Percentiles rank a stretch among this genome's conserved stretches.
These are phyloP conservation scores for Phytophthora foliorum DNA, from an alignment of 352 stramenopile genomes.

Conservation along the genomic window DNA sequence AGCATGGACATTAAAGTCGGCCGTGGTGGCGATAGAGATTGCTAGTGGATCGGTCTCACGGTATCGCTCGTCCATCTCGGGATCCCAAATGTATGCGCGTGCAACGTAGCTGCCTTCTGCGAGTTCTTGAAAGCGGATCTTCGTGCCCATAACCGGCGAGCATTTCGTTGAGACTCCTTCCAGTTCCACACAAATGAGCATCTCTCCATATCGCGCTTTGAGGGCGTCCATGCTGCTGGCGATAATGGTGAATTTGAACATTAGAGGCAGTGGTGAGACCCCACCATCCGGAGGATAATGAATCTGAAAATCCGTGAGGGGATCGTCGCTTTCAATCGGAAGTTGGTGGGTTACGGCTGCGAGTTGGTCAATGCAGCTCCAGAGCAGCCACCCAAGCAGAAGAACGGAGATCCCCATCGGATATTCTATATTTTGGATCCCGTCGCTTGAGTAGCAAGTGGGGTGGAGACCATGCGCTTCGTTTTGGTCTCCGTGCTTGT, in stretches of 20 bases:
- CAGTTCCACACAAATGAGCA: slow-evolving; percentile 24
- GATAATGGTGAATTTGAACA: slow-evolving; percentile 4
- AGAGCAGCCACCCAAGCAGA: background rate
- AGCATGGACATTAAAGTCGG: slow-evolving; percentile 8
- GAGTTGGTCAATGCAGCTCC: background rate
- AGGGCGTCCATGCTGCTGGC: background rate
- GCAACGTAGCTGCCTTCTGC: slow-evolving; percentile 2
- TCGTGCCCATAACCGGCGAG: slow-evolving; percentile 16
- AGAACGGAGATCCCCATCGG: background rate
- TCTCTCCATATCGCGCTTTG: background rate
- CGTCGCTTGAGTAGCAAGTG: background rate
- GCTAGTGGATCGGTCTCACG: background rate
- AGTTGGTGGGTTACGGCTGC: background rate
- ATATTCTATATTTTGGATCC: slow-evolving; percentile 6
- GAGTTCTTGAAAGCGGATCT: slow-evolving; percentile 29
- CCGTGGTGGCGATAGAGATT: slow-evolving; percentile 15
- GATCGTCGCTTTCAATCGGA: background rate
- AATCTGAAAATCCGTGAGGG: background rate
- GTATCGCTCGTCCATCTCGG: background rate
- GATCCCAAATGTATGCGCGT: slow-evolving; percentile 11
- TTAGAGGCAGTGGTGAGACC: background rate
- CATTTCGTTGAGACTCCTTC: slow-evolving; percentile 8
- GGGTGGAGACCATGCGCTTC: background rate
- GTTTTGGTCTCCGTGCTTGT: background rate
- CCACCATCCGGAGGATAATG: slow-evolving; percentile 4